phyloP scores from a whole-genome alignment of 2,329 filamentous ascomycete species.

The Cryphonectria nitschkei region DNA sequence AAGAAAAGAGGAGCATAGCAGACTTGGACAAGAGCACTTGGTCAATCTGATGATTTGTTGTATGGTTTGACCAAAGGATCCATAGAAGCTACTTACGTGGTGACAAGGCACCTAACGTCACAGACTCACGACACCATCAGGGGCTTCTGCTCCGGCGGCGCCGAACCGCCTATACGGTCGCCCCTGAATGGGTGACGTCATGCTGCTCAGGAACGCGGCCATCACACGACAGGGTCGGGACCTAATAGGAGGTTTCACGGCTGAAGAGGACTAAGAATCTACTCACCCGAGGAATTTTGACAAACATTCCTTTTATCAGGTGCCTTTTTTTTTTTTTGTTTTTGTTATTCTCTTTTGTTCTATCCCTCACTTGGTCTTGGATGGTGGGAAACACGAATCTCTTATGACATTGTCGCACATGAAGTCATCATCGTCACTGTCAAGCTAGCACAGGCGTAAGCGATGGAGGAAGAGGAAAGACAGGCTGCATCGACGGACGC shows the following conservation, averaged over 20 bases:
- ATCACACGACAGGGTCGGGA: background rate
- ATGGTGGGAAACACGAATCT: background rate
- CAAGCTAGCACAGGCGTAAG: background rate
- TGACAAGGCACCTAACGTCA: background rate
- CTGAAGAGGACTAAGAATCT: background rate
- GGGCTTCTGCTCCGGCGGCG: background rate
- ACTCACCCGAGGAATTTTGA: background rate
- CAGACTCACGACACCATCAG: background rate
- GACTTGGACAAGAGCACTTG: background rate
- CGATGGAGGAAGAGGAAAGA: slow-evolving; percentile 18
- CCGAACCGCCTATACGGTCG: too few relatives aligned
- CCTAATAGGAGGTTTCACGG: background rate
- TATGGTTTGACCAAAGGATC: background rate
- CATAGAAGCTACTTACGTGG: too few relatives aligned
- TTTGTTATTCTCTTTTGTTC: background rate
- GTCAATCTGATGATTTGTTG: background rate
- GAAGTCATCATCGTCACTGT: background rate
- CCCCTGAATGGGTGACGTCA: slow-evolving; percentile 13
- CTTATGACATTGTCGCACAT: background rate
- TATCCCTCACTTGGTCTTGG: too few relatives aligned
- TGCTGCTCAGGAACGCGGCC: slow-evolving; percentile 12
- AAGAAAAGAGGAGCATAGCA: background rate
- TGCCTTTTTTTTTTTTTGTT: background rate
- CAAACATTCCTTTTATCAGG: background rate
- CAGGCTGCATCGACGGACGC: background rate